Conservation (phyloP, 2,329 filamentous ascomycete species). For the Aspergillus brasiliensis region DNA sequence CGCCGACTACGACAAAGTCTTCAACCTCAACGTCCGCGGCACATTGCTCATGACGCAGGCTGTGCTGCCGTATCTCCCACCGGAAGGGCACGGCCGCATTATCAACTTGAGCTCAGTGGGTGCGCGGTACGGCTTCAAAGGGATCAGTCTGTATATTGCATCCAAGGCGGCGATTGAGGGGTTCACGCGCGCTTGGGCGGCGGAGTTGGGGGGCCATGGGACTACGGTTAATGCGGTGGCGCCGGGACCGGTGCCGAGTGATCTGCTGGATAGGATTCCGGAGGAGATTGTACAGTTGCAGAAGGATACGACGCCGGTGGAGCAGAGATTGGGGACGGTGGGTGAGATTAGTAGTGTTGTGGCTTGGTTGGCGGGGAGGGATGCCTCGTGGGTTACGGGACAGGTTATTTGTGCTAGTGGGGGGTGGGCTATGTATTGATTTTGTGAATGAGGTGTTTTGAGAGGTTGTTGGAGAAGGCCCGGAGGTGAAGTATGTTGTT, state of each 20-base stretch:
- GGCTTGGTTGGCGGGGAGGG: slow-evolving; percentile 2
- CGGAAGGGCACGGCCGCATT: neutral
- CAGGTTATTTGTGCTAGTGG: neutral
- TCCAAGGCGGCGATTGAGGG: slow-evolving; percentile 64
- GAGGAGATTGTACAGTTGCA: slow-evolving; percentile 50
- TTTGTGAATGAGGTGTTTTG: neutral
- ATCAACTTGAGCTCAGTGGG: slow-evolving; percentile 30
- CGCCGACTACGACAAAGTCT: neutral
- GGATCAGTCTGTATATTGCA: slow-evolving; percentile 55
- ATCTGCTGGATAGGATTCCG: slow-evolving; percentile 58
- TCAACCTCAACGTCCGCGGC: slow-evolving; percentile 11
- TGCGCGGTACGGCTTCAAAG: slow-evolving; percentile 49
- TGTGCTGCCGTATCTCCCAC: slow-evolving; percentile 6
- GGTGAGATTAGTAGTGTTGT: slow-evolving; percentile 7
- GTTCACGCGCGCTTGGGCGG: slow-evolving; percentile 61
- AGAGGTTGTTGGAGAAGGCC: neutral
- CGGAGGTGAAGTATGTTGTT: neutral
- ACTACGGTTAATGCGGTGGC: slow-evolving; percentile 64
- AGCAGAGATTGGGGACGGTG: neutral
- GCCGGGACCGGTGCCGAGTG: slow-evolving; percentile 61
- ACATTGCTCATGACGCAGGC: slow-evolving; percentile 9
- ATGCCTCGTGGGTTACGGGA: slow-evolving; percentile 7
- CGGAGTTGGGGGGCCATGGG: slow-evolving; percentile 58
- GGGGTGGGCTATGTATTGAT: slow-evolving; percentile 7
- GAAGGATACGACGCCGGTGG: slow-evolving; percentile 34